Evolutionary conservation across 1,139 yeast species (phyloP), one percentile per base, ranked within the genome.

Genomic region (Scheffersomyces titani): DNA sequence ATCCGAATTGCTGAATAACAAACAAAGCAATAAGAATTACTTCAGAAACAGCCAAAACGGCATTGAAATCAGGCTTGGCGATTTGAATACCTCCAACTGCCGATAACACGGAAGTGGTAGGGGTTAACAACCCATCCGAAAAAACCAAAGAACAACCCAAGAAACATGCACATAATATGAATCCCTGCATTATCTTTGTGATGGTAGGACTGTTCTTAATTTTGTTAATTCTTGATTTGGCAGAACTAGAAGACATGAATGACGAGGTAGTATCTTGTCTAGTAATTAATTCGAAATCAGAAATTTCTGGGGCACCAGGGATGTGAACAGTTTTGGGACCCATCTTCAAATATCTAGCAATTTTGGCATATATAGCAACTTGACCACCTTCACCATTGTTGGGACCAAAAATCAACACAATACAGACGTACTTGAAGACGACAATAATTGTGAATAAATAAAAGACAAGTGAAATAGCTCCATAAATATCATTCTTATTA

Each of bases 381-480:
- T 84, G 87, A 1, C 89, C 88, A 61, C 89, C 89, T 65, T 85
- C 87, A 49, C 85, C 86, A 51, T 81, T 75, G 65, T 84, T 83
- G 7, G 86, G 84, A 19, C 88, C 88, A 54, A 77, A 66, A 19
- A 68, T 64, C 52, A 84, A 70, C 4, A 84, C 88, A 53, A 85
- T 68, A 50, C 77, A 62, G 13, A 80, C 73, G 62, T 85, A 85
- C 64, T 85, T 85, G 65, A 78, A 57, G 54, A 85, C 73, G 7
- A 84, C 87, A 51, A 85, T 74, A 47, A 84, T 64, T 6, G 86
- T 80, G 65, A 85, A 83, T 3, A 83, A 60, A 77, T 85, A 85
- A 63, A 85, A 84, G 22, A 85, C 77, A 50, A 83, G 70, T 5
- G 88, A 84, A 47, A 77, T 69, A 1, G 82, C 85, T 9, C 89